phyloP scores from a whole-genome alignment of 1,284 basidiomycete species.

The Quambalaria eucalypti region DNA sequence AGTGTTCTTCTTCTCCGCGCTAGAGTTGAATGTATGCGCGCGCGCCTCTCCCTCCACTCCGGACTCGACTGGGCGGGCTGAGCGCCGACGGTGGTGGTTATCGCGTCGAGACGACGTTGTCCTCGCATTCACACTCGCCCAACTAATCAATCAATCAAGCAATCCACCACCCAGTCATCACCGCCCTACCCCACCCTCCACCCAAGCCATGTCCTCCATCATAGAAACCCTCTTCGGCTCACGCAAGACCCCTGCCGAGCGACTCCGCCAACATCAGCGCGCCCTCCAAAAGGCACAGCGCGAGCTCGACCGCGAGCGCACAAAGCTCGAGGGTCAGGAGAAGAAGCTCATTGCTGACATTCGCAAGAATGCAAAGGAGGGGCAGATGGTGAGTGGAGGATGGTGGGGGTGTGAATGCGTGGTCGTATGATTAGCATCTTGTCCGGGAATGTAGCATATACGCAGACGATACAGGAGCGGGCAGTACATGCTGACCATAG shows the following conservation, averaged over 20 bases:
- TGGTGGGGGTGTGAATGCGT: too few species aligned
- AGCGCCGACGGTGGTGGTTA: too few species aligned
- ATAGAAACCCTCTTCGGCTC: slow-evolving; percentile 62
- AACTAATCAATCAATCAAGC: neutral
- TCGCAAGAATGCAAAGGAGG: slow-evolving; percentile 87
- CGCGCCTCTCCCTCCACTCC: neutral
- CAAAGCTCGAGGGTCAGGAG: slow-evolving; percentile 80
- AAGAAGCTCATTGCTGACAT: slow-evolving; percentile 64
- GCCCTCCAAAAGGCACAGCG: slow-evolving; percentile 91
- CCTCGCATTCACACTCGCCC: neutral
- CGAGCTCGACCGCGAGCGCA: slow-evolving; percentile 87
- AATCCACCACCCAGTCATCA: too few species aligned
- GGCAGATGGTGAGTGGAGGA: slow-evolving; percentile 83
- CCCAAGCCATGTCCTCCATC: slow-evolving; percentile 6
- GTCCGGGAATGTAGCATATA: too few species aligned
- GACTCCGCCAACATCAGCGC: slow-evolving; percentile 89
- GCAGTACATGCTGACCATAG: neutral
- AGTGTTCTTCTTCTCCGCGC: too few species aligned
- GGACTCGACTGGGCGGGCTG: too few species aligned
- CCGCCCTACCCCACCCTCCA: neutral
- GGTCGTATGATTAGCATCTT: neutral
- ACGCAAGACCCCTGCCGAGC: slow-evolving; percentile 86
- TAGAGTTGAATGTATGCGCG: neutral
- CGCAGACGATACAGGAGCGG: neutral
- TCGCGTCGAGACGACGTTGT: too few species aligned